Conservation (phyloP, 2,329 filamentous ascomycete genomes). For the Microcyclosporella mali region DNA sequence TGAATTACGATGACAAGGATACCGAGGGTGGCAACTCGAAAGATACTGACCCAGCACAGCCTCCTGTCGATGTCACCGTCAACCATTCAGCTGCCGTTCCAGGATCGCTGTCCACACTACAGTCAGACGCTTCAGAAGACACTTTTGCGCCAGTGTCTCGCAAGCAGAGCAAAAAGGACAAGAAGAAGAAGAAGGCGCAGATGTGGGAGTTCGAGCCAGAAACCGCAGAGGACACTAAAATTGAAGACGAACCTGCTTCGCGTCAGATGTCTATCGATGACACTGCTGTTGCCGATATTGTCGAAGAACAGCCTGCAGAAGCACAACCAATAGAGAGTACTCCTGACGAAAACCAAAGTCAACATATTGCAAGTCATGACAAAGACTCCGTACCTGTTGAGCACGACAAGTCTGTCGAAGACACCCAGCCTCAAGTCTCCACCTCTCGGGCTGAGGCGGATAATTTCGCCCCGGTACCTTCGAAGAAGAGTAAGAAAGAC, state of each 20-base stretch:
- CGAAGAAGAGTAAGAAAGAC: conserved; percentile 20
- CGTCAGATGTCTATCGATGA: conserved; percentile 3
- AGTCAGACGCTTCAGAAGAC: conserved; percentile 1
- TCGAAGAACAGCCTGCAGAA: not conserved
- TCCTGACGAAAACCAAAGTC: not conserved
- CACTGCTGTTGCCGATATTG: not conserved
- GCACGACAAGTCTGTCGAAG: too few species aligned
- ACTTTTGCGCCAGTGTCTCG: not conserved
- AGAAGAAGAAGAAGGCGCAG: conserved; percentile 24
- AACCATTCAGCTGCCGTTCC: too few species aligned
- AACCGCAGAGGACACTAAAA: not conserved
- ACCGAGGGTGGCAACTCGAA: too few species aligned
- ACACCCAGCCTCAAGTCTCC: too few species aligned
- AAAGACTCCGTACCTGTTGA: too few species aligned
- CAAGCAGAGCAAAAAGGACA: conserved; percentile 22
- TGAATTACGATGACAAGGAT: not conserved
- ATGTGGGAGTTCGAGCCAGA: not conserved
- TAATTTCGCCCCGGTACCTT: not conserved
- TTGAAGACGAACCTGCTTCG: not conserved
- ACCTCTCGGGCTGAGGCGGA: not conserved
- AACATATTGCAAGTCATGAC: too few species aligned
- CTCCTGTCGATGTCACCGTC: too few species aligned
- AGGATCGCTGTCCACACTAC: too few species aligned
- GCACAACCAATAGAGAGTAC: not conserved
- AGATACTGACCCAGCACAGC: too few species aligned